Base-by-base conservation (phyloP, 352 stramenopile genomes). In the Phytophthora meadii region DNA sequence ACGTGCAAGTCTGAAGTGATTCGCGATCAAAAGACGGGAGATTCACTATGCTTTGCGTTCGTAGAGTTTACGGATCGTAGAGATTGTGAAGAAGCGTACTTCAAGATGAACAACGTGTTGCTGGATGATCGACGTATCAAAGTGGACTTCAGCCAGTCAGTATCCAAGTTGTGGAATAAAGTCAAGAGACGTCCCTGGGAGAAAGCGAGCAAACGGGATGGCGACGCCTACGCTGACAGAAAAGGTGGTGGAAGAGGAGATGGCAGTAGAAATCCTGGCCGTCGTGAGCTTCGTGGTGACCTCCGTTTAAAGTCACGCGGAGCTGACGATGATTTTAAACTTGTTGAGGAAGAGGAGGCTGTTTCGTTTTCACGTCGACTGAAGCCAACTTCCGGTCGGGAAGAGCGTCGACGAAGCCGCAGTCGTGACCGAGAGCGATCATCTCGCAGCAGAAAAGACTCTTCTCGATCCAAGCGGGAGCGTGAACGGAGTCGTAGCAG, bases 71-170 rank as follows among this genome's bases (percentile, higher is more conserved):
- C 89, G 34, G 93, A 94, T 47, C 92, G 97, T 4, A 74, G 97
- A 46, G 83, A 97, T 62, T 99, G 96, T 54, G 87, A 96, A 54
- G 84, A 99, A 72, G 98, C 98, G 8, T 99, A 99, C 73, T 98
- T 99, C 60, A 99, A 99, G 88, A 99, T 99, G 98, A 99, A 99
- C 81, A 99, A 99, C 83, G 97, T 98, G 11, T 74, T 99, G 24
- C 90, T 99, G 17, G 98, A 99, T 79, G 98, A 99, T 72, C 88
- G 98, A 17, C 89, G 97, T 30, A 91, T 95, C 56, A 95, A 95
- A 69, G 88, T 95, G 25, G 98, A 99, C 74, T 99, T 99, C 58
- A 98, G 87, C 63, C 98, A 99, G 70, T 99, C 93, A 28, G 98
- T 99, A 1, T 94, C 96, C 6, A 99, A 99, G 72, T 76, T 99